These are phyloP conservation scores for Nephelium lappaceum DNA, from an alignment of 345 rosid genomes.

Conservation along the genomic window DNA sequence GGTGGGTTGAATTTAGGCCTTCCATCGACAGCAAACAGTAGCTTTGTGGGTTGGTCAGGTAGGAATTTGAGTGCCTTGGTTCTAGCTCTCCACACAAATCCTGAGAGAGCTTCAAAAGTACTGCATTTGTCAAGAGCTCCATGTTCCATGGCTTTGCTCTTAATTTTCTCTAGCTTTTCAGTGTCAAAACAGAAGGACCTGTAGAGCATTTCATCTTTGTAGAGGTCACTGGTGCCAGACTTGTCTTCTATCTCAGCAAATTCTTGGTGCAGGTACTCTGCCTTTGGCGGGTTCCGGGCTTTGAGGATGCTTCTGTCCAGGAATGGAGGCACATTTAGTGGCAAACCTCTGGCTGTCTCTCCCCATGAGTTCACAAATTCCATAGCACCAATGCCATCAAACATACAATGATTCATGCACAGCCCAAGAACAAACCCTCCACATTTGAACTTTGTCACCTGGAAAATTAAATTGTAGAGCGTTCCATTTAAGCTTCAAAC, in stretches of 20 bases:
- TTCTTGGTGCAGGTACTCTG: conserved; percentile 63
- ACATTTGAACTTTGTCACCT: conserved; percentile 81
- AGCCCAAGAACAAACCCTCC: conserved; percentile 83
- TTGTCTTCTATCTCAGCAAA: conserved; percentile 66
- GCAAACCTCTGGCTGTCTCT: conserved; percentile 72
- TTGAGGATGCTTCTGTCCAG: conserved; percentile 57
- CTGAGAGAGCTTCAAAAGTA: conserved; percentile 80
- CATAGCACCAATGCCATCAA: conserved; percentile 89
- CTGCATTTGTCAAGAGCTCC: conserved; percentile 59
- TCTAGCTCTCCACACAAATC: conserved; percentile 84
- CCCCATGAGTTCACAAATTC: conserved; percentile 89
- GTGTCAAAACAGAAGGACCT: conserved; percentile 74
- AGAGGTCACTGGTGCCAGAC: conserved; percentile 48
- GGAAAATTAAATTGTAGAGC: conserved; percentile 4
- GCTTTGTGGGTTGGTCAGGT: conserved; percentile 72
- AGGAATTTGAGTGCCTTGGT: conserved; percentile 68
- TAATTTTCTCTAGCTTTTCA: conserved; percentile 67
- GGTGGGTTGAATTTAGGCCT: conserved; percentile 76
- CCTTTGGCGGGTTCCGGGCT: conserved; percentile 57
- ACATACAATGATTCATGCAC: conserved; percentile 80
- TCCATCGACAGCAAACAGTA: conserved; percentile 87
- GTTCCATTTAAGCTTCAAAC: background rate
- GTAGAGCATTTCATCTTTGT: conserved; percentile 56
- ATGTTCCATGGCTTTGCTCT: conserved; percentile 54
- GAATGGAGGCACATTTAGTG: conserved; percentile 58